phyloP scores from a whole-genome alignment of 768 basidiomycete species.

The Leccinum uliginosum region DNA sequence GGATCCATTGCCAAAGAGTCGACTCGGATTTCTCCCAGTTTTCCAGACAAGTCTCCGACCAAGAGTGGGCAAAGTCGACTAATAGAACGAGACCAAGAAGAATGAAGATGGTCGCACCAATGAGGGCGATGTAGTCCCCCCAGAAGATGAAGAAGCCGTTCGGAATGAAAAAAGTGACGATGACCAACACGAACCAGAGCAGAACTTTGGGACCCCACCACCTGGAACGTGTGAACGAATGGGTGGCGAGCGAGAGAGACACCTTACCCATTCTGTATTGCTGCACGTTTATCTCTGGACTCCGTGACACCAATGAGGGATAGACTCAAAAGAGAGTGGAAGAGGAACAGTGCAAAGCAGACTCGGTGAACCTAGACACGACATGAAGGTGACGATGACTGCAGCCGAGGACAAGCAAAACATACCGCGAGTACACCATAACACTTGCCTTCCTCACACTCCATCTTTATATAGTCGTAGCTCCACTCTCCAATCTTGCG shows the following conservation, averaged over 20 bases:
- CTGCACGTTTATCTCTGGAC: constrained; percentile 88
- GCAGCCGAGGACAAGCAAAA: constrained; percentile 7
- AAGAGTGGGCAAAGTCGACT: constrained; percentile 97
- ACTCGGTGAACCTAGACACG: constrained; percentile 78
- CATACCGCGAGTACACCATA: constrained; percentile 93
- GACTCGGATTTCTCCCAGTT: constrained; percentile 90
- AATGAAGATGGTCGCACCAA: constrained; percentile 94
- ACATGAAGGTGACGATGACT: constrained; percentile 2
- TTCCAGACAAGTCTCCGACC: constrained; percentile 91
- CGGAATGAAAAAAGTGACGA: constrained; percentile 88
- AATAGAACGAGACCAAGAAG: constrained; percentile 95
- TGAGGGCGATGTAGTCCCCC: constrained; percentile 88
- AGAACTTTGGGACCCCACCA: constrained; percentile 99
- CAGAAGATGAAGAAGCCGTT: constrained; percentile 98
- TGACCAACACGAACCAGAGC: constrained; percentile 79
- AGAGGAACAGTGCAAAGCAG: constrained; percentile 88
- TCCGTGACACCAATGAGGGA: constrained; percentile 83
- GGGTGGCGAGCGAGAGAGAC: background rate
- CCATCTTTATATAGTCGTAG: constrained; percentile 98
- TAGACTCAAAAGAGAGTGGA: constrained; percentile 78
- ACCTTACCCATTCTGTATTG: constrained; percentile 91
- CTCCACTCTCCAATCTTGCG: constrained; percentile 87
- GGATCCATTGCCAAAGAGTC: constrained; percentile 93
- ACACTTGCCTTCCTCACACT: constrained; percentile 87
- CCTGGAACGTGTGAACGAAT: constrained; percentile 37